Conservation (phyloP, 306 rosid species). For the Prunus mongolica region DNA sequence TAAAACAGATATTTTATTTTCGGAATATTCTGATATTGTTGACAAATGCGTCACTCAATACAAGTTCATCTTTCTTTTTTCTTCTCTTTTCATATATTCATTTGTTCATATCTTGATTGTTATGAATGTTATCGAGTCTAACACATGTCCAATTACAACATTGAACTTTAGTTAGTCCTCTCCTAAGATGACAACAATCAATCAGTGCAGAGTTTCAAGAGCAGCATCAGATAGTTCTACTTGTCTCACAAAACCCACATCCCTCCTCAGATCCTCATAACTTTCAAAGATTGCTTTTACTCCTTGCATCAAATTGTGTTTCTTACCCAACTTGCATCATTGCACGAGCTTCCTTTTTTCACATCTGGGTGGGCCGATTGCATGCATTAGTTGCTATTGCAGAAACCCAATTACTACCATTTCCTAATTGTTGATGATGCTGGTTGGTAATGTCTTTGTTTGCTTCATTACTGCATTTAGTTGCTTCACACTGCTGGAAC, state of each 20-base stretch:
- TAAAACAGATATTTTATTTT: no score
- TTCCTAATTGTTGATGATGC: constrained; percentile 29
- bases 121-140: background rate
- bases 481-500: constrained; percentile 38
- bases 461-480: constrained; percentile 28
- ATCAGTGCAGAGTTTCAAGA: background rate
- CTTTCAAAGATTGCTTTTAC: background rate
- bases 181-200: no score
- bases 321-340: background rate
- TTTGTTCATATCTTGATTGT: no score
- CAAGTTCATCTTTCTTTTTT: background rate
- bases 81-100: no score
- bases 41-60: no score
- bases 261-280: background rate
- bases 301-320: no score
- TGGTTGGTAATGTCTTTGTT: constrained; percentile 21
- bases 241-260: background rate
- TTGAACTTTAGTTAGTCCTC: background rate
- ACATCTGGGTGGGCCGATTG: background rate
- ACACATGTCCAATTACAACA: background rate
- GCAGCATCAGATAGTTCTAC: background rate
- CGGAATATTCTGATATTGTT: no score
- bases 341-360: no score
- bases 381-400: background rate
- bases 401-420: background rate